Evolutionary conservation across 768 basidiomycete species (phyloP).

Genomic region (Amanita jacksonii): DNA sequence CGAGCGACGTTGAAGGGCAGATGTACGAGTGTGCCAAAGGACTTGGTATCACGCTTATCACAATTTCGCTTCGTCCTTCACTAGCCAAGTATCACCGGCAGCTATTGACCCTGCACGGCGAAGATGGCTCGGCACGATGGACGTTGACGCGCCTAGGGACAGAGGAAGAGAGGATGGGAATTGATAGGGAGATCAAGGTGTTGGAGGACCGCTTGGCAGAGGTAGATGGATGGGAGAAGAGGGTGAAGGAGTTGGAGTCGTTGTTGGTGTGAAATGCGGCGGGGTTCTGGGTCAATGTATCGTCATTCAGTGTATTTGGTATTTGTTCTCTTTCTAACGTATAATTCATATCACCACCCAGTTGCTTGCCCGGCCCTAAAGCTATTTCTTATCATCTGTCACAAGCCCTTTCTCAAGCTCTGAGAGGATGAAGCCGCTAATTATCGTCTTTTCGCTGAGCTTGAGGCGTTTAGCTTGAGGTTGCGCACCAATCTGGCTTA

Average conservation of each 20-base stretch:
- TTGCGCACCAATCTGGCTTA: too few relatives aligned
- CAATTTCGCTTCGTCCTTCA: conserved; percentile 81
- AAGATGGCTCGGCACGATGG: conserved; percentile 60
- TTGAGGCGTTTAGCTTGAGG: too few relatives aligned
- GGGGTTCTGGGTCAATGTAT: neutral
- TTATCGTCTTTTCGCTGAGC: too few relatives aligned
- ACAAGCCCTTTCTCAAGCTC: too few relatives aligned
- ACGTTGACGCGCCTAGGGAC: conserved; percentile 62
- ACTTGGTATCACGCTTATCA: conserved; percentile 85
- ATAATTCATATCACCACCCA: too few relatives aligned
- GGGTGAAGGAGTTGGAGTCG: conserved; percentile 54
- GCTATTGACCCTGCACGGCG: conserved; percentile 66
- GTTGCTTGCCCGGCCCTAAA: too few relatives aligned
- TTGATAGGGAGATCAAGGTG: conserved; percentile 63
- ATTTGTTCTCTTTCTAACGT: too few relatives aligned
- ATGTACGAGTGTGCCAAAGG: conserved; percentile 94
- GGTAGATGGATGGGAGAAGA: conserved; percentile 62
- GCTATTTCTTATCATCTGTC: too few relatives aligned
- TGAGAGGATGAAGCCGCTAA: too few relatives aligned
- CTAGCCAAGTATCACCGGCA: conserved; percentile 86
- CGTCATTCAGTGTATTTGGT: too few relatives aligned
- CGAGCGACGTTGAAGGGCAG: conserved; percentile 88
- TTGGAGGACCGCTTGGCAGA: conserved; percentile 61
- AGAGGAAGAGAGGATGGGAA: conserved; percentile 62
- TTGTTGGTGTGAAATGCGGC: conserved; percentile 38